Conservation (phyloP, 2,329 filamentous ascomycete genomes). For the Arthrinium puccinioides region DNA sequence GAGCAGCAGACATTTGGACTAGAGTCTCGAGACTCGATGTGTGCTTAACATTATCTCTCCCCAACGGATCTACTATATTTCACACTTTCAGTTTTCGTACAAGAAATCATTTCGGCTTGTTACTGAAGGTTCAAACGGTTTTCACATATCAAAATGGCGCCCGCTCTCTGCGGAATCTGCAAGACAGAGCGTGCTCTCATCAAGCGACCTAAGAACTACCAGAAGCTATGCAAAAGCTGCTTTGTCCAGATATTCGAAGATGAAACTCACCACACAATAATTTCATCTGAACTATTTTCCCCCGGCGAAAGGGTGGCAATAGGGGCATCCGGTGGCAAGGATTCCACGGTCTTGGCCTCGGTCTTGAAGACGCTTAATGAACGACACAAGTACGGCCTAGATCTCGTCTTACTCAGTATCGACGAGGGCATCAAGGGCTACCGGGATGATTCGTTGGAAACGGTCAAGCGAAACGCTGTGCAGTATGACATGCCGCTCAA, state of each 20-base stretch:
- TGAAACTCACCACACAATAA: slow-evolving; percentile 91
- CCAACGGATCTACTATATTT: too few species aligned
- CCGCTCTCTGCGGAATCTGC: slow-evolving; percentile 69
- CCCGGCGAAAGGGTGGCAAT: slow-evolving; percentile 86
- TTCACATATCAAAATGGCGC: slow-evolving; percentile 69
- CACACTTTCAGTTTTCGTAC: too few species aligned
- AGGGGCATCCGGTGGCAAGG: slow-evolving; percentile 93
- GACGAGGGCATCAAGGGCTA: slow-evolving; percentile 98
- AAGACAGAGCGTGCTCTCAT: slow-evolving; percentile 74
- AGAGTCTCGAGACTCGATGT: too few species aligned
- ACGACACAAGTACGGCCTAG: slow-evolving; percentile 75
- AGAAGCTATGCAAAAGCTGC: slow-evolving; percentile 85
- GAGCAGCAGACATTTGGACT: too few species aligned
- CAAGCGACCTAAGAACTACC: slow-evolving; percentile 87
- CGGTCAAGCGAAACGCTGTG: slow-evolving; percentile 84
- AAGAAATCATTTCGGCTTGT: too few species aligned
- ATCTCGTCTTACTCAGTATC: slow-evolving; percentile 82
- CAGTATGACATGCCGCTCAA: slow-evolving; percentile 90
- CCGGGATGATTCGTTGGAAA: slow-evolving; percentile 90
- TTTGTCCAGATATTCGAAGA: slow-evolving; percentile 85
- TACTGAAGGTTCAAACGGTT: too few species aligned
- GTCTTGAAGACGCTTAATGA: slow-evolving; percentile 94
- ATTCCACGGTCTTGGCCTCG: slow-evolving; percentile 91
- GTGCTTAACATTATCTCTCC: too few species aligned
- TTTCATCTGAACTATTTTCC: slow-evolving; percentile 69